phyloP scores from a whole-genome alignment of 1,284 basidiomycete genomes.

The Phaffia rhodozyma region DNA sequence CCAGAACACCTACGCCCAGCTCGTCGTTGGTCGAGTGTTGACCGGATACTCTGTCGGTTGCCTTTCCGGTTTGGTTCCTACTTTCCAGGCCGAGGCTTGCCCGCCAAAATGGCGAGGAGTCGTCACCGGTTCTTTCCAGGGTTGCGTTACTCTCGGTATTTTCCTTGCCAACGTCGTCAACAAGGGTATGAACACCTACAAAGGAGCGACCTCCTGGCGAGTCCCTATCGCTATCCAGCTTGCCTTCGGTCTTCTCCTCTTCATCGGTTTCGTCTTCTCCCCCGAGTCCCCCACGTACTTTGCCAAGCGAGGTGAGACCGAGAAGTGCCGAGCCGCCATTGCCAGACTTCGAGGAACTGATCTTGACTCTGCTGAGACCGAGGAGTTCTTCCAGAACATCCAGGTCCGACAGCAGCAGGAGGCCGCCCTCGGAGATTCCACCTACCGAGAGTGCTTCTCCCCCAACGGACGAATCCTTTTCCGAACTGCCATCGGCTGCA shows the following conservation, averaged over 20 bases:
- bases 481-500: constrained; percentile 33
- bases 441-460: constrained; percentile 35
- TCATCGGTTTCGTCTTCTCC: constrained; percentile 34
- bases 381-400: constrained; percentile 24
- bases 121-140: constrained; percentile 37
- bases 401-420: constrained; percentile 29
- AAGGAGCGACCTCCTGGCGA: constrained; percentile 29
- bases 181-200: constrained; percentile 33
- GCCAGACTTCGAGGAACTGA: constrained; percentile 34
- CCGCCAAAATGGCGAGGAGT: constrained; percentile 31
- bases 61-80: constrained; percentile 36
- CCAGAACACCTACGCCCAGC: constrained; percentile 30
- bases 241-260: constrained; percentile 27
- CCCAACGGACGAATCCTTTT: constrained; percentile 36
- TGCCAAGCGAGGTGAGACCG: constrained; percentile 33
- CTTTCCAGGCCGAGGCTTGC: constrained; percentile 34
- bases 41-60: constrained; percentile 35
- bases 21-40: constrained; percentile 34
- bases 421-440: constrained; percentile 28
- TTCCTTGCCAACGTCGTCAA: constrained; percentile 36
- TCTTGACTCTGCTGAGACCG: constrained; percentile 31
- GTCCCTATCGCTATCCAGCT: constrained; percentile 31
- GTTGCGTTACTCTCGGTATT: constrained; percentile 31
- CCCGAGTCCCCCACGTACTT: constrained; percentile 39
- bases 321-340: constrained; percentile 33